Conservation (phyloP, 768 basidiomycete species). For the Termitomyces sp. region DNA sequence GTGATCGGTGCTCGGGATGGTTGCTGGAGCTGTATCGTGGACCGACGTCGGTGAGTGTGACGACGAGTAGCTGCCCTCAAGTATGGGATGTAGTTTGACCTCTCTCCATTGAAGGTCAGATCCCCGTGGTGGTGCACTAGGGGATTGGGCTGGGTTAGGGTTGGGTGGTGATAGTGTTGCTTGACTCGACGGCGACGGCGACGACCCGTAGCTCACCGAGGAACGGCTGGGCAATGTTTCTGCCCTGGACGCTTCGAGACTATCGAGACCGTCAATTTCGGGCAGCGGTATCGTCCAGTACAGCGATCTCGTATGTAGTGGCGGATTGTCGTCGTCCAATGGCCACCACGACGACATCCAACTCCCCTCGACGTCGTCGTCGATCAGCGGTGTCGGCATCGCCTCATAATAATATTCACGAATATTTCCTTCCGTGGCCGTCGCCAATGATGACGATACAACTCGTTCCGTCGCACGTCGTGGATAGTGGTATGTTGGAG, state of each 20-base stretch:
- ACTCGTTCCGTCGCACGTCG: not conserved
- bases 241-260: not conserved
- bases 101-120: not conserved
- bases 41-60: not conserved
- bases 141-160: not conserved
- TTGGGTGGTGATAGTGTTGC: not conserved
- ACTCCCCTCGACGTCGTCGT: not conserved
- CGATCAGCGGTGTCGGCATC: not conserved
- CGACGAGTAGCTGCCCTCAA: not conserved
- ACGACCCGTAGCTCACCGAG: not conserved
- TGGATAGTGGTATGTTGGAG: not conserved
- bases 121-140: not conserved
- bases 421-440: not conserved
- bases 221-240: not conserved
- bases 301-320: conserved; percentile 7
- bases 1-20: conserved; percentile 4
- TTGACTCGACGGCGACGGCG: not conserved
- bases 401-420: not conserved
- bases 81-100: not conserved
- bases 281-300: conserved; percentile 12
- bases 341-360: not conserved
- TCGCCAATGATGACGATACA: not conserved
- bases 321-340: not conserved
- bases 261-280: not conserved
- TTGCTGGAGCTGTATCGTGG: not conserved